Evolutionary conservation across 805 yeast genomes (phyloP), one percentile per base, ranked within the genome.

Genomic region (Candida tammaniensis): DNA sequence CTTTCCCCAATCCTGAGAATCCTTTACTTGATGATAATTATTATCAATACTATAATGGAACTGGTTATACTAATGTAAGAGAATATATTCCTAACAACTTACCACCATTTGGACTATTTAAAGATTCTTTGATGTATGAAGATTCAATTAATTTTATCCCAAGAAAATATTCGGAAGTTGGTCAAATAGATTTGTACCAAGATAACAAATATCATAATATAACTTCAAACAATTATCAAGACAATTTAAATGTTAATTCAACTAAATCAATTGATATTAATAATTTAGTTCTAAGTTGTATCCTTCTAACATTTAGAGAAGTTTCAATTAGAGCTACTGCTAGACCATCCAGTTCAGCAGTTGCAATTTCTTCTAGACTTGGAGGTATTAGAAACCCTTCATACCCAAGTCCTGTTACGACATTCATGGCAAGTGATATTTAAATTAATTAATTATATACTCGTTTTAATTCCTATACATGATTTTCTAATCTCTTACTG

Each of bases 81-180:
- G 40, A 36, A 30, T 46, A 42, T 40, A 44, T 62, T 10, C 61
- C 68, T 10, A 43, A 48, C 35, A 49, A 57, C 11, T 38, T 55
- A 33, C 72, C 72, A 1, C 70, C 71, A 1, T 67, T 67, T 43
- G 70, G 68, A 6, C 38, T 43, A 5, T 62, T 56, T 28, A 48
- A 47, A 29, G 69, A 64, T 37, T 39, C 59, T 1, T 29, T 52
- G 14, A 37, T 47, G 7, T 63, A 59, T 38, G 22, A 43, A 14
- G 40, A 46, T 16, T 36, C 35, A 7, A 27, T 43, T 14, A 46
- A 44, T 19, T 17, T 56, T 2, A 32, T 61, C 12, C 72, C 70
- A n/a, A 64, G 60, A 33, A 62, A 52, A 39, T 65, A 46, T 37
- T 36, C 55, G 8, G 70, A 65, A 31, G 43, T 50, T 12, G 71